A percentile compares a stretch with the other conserved stretches of the same genome.
Evolutionary conservation across 2,329 filamentous ascomycete species (phyloP).

Genomic region (Cladophialophora exuberans): DNA sequence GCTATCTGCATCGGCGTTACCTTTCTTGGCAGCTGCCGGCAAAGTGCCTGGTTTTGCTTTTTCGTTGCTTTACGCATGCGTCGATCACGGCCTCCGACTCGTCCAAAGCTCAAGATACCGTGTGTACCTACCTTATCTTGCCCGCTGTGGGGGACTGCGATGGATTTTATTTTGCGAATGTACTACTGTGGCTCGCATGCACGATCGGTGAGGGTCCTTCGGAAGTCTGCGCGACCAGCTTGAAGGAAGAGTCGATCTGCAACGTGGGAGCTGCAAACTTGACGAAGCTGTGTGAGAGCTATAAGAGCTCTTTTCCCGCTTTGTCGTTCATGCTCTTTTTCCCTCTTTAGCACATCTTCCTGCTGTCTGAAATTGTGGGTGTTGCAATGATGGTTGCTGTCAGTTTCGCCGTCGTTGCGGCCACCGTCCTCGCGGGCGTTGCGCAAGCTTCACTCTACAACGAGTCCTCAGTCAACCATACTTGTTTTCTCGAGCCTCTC

Average conservation of each 20-base stretch:
- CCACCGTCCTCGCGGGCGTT: conserved; percentile 8
- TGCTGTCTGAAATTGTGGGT: neutral
- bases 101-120: conserved; percentile 5
- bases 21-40: neutral
- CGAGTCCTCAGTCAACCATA: conserved; percentile 59
- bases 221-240: neutral
- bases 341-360: neutral
- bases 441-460: conserved; percentile 43
- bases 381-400: conserved; percentile 7
- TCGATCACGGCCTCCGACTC: conserved; percentile 18
- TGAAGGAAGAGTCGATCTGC: neutral
- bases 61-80: conserved; percentile 11
- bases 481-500: conserved; percentile 46
- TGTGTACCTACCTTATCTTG: neutral
- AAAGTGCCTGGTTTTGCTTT: neutral
- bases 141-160: conserved; percentile 5
- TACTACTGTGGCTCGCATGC: no score
- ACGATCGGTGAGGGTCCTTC: neutral
- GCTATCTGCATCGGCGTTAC: neutral
- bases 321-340: neutral
- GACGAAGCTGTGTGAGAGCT: conserved; percentile 5
- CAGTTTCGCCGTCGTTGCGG: conserved; percentile 15
- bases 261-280: conserved; percentile 2
- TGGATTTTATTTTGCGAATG: conserved; percentile 7
- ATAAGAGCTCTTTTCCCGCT: conserved; percentile 1